A percentile compares a stretch with the other conserved stretches of the same genome.
These are phyloP conservation scores for Ochetophila trinervis DNA, from an alignment of 306 rosid species.

Conservation along the genomic window DNA sequence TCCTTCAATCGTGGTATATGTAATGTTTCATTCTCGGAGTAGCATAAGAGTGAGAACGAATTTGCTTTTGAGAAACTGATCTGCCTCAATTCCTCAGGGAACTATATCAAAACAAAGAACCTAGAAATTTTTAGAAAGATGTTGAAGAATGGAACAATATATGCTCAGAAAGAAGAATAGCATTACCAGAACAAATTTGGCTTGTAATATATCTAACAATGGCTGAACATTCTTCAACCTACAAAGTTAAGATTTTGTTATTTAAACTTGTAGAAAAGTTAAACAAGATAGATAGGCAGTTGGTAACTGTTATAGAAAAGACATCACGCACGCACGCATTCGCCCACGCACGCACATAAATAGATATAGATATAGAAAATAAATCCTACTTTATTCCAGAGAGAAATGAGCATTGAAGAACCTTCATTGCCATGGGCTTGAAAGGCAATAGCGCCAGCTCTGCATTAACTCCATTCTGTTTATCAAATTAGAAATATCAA, in stretches of 20 bases:
- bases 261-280: too few relatives aligned
- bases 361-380: not conserved
- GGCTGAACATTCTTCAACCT: slow-evolving; percentile 60
- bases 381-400: slow-evolving; percentile 67
- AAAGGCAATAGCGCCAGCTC: slow-evolving; percentile 75
- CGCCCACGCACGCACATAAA: too few relatives aligned
- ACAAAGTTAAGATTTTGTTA: slow-evolving; percentile 5
- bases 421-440: slow-evolving; percentile 73
- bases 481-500: not conserved
- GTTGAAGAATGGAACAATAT: not conserved
- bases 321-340: too few relatives aligned
- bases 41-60: slow-evolving; percentile 41
- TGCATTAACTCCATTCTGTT: slow-evolving; percentile 60
- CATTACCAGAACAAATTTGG: slow-evolving; percentile 66
- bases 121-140: not conserved
- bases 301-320: too few relatives aligned
- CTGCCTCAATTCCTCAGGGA: slow-evolving; percentile 52
- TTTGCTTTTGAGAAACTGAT: slow-evolving; percentile 34
- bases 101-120: slow-evolving; percentile 38
- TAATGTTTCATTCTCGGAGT: slow-evolving; percentile 49
- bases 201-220: slow-evolving; percentile 52
- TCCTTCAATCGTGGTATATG: slow-evolving; percentile 44
- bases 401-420: slow-evolving; percentile 72
- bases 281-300: too few relatives aligned
- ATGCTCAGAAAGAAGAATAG: not conserved